Conservation (phyloP, 2,329 filamentous ascomycete genomes). For the Hirsutella thompsonii region DNA sequence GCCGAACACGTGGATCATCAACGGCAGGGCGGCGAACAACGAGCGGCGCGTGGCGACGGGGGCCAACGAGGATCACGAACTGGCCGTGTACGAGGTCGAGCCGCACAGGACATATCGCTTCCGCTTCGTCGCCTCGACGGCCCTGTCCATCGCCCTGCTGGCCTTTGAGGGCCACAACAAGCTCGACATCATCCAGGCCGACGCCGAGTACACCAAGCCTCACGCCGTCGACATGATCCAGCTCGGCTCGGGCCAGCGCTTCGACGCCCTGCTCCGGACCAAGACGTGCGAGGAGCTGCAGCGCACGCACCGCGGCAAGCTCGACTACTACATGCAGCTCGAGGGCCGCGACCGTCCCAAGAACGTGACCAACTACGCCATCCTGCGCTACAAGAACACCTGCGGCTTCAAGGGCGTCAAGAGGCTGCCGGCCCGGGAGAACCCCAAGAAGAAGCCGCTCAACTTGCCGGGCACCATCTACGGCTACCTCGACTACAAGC, state of each 20-base stretch:
- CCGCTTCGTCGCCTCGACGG: constrained; percentile 43
- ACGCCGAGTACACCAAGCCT: constrained; percentile 31
- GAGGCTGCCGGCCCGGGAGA: not conserved
- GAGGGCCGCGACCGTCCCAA: constrained; percentile 35
- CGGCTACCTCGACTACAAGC: constrained; percentile 32
- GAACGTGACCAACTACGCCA: constrained; percentile 29
- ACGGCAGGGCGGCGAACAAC: not conserved
- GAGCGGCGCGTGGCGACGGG: not conserved
- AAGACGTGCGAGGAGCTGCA: constrained; percentile 34
- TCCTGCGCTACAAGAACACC: constrained; percentile 26
- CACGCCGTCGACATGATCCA: constrained; percentile 33
- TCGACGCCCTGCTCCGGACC: constrained; percentile 38
- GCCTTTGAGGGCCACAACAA: constrained; percentile 43
- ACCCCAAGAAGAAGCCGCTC: constrained; percentile 8
- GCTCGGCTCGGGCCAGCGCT: constrained; percentile 43
- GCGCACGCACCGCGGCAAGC: constrained; percentile 1
- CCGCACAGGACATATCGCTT: constrained; percentile 49
- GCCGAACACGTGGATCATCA: constrained; percentile 1
- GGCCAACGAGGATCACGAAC: not conserved
- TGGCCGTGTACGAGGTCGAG: constrained; percentile 43
- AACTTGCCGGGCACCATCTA: constrained; percentile 19
- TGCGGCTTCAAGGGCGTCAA: not conserved
- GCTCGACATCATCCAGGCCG: constrained; percentile 47
- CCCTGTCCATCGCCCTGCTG: constrained; percentile 38
- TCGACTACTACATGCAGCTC: constrained; percentile 30